phyloP scores from a whole-genome alignment of 2,329 filamentous ascomycete genomes.

The Eurotiales sp. region DNA sequence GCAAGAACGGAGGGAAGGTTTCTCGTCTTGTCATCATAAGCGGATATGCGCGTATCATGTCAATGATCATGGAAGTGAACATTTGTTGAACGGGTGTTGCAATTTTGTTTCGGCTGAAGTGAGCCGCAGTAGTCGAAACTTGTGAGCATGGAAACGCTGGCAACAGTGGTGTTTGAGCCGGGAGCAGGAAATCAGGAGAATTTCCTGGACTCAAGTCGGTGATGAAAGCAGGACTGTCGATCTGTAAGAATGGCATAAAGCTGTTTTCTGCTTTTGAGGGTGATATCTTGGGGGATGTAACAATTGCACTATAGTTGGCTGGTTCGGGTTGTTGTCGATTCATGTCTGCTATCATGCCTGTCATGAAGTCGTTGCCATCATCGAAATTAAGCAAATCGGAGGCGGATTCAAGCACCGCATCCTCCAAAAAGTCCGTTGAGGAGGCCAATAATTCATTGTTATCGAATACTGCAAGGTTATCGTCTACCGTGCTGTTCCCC shows the following conservation, averaged over 20 bases:
- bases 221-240: background rate
- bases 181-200: background rate
- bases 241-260: background rate
- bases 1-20: conserved; percentile 14
- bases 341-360: no score
- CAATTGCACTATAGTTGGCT: background rate
- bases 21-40: conserved; percentile 15
- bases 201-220: background rate
- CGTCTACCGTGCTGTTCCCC: background rate
- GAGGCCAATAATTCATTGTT: background rate
- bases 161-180: background rate
- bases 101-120: conserved; percentile 3
- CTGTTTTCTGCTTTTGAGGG: background rate
- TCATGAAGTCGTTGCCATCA: background rate
- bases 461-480: background rate
- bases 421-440: background rate
- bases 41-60: conserved; percentile 13
- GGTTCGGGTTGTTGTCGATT: background rate
- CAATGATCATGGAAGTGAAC: conserved; percentile 12
- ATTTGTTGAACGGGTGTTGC: conserved; percentile 1
- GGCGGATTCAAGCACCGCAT: background rate
- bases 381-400: background rate
- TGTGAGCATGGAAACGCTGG: background rate
- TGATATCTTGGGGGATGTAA: background rate
- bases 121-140: background rate